Conservation (phyloP, 192 early-diverging fungal genomes). For the Rhizophagus sp. region DNA sequence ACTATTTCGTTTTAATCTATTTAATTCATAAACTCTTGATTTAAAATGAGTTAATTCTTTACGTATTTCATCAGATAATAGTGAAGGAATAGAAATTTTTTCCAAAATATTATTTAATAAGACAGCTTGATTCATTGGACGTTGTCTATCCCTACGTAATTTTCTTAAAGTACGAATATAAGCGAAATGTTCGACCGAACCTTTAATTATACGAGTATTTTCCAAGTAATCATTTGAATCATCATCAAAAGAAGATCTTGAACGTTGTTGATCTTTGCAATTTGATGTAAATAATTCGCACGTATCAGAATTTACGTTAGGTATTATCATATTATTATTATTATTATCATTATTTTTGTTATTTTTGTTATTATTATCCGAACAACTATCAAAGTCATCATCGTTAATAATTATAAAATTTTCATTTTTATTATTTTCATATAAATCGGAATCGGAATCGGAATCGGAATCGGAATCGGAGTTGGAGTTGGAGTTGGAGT, state of each 20-base stretch:
- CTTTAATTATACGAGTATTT: not conserved
- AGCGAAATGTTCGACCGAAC: slow-evolving; percentile 10
- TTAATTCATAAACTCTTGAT: not conserved
- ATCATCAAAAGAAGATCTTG: not conserved
- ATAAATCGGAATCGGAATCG: too few species aligned
- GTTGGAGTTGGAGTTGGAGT: too few species aligned
- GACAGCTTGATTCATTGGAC: not conserved
- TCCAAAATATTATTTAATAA: not conserved
- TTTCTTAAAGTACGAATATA: slow-evolving; percentile 8
- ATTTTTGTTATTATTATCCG: too few species aligned
- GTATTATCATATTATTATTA: too few species aligned
- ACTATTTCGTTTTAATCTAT: not conserved
- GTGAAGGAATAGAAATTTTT: not conserved
- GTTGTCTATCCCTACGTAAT: not conserved
- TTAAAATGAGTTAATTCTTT: slow-evolving; percentile 17
- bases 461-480: too few species aligned
- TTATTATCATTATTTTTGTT: too few species aligned
- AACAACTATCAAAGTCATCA: too few species aligned
- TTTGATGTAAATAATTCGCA: not conserved
- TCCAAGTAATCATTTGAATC: not conserved
- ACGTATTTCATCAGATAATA: not conserved
- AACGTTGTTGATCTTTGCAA: not conserved
- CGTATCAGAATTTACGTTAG: too few species aligned
- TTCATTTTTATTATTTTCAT: too few species aligned
- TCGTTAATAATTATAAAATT: too few species aligned